Percentiles rank a stretch among this genome's conserved stretches.
Conservation (phyloP, 495 filamentous ascomycete genomes). For the Aspergillus affinis region DNA sequence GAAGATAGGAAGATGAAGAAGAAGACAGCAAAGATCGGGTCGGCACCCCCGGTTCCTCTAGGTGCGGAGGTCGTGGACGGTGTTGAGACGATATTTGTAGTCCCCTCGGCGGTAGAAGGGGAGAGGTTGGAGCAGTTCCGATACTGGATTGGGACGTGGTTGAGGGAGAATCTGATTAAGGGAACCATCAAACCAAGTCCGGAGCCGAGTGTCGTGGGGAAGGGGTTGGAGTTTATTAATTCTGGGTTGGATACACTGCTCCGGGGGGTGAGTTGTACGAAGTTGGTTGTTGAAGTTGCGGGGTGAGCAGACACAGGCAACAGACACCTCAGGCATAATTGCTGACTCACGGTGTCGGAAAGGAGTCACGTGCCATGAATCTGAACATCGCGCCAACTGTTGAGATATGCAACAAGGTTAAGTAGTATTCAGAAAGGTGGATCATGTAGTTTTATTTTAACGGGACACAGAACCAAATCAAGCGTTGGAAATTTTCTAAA, state of each 20-base stretch:
- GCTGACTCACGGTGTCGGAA: no score
- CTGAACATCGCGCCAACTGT: no score
- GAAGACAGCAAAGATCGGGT: slow-evolving; percentile 36
- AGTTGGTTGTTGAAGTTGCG: slow-evolving; percentile 46
- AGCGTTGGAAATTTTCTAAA: no score
- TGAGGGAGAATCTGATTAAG: slow-evolving; percentile 40
- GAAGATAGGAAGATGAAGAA: slow-evolving; percentile 6
- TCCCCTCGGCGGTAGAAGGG: slow-evolving; percentile 31
- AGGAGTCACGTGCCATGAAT: no score
- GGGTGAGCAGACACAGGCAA: no score
- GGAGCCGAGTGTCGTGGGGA: slow-evolving; percentile 40
- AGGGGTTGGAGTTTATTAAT: slow-evolving; percentile 44
- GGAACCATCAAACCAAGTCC: slow-evolving; percentile 46
- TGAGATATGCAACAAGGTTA: no score
- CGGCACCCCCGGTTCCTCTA: slow-evolving; percentile 32
- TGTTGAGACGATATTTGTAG: slow-evolving; percentile 42
- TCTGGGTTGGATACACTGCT: slow-evolving; percentile 41
- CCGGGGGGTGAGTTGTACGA: slow-evolving; percentile 48
- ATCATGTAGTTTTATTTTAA: no score
- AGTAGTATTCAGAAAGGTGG: no score
- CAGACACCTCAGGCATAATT: no score
- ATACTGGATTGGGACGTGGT: slow-evolving; percentile 44
- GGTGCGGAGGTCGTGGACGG: slow-evolving; percentile 33
- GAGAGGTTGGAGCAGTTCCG: slow-evolving; percentile 37
- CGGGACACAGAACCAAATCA: no score